These are phyloP conservation scores for Penicillium flavigenum DNA, from an alignment of 495 filamentous ascomycete genomes.

Conservation along the genomic window DNA sequence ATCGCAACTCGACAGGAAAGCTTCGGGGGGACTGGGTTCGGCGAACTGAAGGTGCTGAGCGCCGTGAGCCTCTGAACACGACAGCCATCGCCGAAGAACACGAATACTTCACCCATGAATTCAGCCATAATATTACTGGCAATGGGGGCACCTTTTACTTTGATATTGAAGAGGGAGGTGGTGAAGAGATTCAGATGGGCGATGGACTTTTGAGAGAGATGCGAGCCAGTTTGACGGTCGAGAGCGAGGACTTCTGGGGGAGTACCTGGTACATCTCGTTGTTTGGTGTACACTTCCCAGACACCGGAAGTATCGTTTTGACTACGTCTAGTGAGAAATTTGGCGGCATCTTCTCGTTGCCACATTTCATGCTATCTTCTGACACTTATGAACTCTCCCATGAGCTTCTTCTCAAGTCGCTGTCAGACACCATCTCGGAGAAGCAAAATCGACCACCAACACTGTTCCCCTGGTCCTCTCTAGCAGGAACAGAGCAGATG, in stretches of 20 bases:
- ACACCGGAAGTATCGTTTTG: constrained; percentile 70
- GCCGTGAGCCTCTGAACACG: constrained; percentile 49
- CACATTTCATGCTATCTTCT: constrained; percentile 70
- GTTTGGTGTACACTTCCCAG: constrained; percentile 79
- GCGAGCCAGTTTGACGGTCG: constrained; percentile 62
- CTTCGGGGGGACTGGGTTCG: constrained; percentile 76
- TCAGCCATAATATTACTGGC: constrained; percentile 68
- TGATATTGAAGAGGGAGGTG: constrained; percentile 43
- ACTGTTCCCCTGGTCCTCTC: constrained; percentile 64
- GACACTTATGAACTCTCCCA: constrained; percentile 67
- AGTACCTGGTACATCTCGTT: constrained; percentile 73
- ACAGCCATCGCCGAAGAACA: constrained; percentile 49
- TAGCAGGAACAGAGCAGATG: constrained; percentile 55
- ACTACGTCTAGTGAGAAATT: constrained; percentile 92
- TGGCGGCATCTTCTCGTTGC: constrained; percentile 80
- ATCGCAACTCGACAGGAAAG: constrained; percentile 79
- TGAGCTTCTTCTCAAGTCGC: constrained; percentile 64
- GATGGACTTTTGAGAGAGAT: constrained; percentile 56
- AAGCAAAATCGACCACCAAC: constrained; percentile 54
- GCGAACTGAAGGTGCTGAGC: constrained; percentile 38
- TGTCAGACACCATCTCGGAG: constrained; percentile 61
- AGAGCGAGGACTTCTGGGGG: constrained; percentile 64
- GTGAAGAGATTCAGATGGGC: constrained; percentile 34
- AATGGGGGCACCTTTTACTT: constrained; percentile 46
- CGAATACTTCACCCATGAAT: constrained; percentile 55